Base-by-base conservation (phyloP, 2,329 filamentous ascomycete genomes). In the Pezicula radicicola region DNA sequence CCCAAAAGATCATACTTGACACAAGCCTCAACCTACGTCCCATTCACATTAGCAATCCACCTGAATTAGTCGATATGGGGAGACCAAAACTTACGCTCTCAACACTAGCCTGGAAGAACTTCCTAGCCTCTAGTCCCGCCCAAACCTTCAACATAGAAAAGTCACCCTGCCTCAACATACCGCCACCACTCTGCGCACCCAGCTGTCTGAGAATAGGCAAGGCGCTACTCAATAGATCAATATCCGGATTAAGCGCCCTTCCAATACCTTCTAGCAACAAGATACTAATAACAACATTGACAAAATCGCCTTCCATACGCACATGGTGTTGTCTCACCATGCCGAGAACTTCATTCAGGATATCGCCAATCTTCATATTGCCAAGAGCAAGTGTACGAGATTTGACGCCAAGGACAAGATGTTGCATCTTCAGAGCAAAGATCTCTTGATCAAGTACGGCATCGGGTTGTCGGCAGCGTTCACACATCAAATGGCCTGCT, bases 251-350 rank as follows among this genome's bases (percentile, higher is more conserved):
- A 15, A 99, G 73, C 53, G 79, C 90, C 55, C 94, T 81, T 0
- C 94, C 94, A 63, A 97, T 99, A 6, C 94, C 94, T 68, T 99
- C 94, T 1, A 99, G 78, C 2, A 99, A 78, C 33, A 99, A 74
- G 49, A 97, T 97, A 54, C 91, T 96, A 53, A 99, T 87, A 28
- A 99, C 93, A 4, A 99, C 94, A 66, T 99, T 99, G 66, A 99
- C 91, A 66, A 97, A 99, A 68, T 99, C 94, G 8, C 94, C 94
- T 70, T 99, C 94, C 47, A 99, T 80, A 8, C 94, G 81, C 4
- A 99, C 94, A 66, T 99, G 94, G 68, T 99, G 94, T 9, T 78
- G 75, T 50, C 94, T 84, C 28, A 99, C 94, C 91, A 99, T 97
- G 53, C 80, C 80, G 42, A 99, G 76, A 0, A 97, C 94, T 61